phyloP scores from a whole-genome alignment of 768 basidiomycete genomes.

The Amanita inopinata region DNA sequence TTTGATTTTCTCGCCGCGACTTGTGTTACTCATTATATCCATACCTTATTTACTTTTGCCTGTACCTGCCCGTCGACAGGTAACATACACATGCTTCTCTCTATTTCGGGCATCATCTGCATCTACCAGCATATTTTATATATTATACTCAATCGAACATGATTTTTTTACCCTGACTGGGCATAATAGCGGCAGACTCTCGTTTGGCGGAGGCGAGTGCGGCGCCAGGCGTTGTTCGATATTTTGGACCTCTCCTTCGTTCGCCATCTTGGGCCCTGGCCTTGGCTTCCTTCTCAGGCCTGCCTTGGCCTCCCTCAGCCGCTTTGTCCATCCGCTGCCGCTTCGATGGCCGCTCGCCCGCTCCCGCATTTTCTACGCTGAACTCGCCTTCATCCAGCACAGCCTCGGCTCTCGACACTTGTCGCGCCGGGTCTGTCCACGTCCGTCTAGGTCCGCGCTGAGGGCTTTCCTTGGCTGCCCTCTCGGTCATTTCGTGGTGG shows the following conservation, averaged over 20 bases:
- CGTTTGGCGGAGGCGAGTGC: slow-evolving; percentile 70
- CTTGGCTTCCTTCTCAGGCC: neutral
- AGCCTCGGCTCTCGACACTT: neutral
- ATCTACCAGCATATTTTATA: neutral
- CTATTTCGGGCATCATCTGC: neutral
- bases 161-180: slow-evolving; percentile 62
- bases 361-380: neutral
- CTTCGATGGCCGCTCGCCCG: neutral
- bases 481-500: neutral
- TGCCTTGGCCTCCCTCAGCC: neutral
- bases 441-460: too few relatives aligned
- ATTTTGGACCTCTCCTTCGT: neutral
- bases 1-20: too few relatives aligned
- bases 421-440: neutral
- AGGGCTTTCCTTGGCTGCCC: neutral
- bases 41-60: neutral
- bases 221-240: slow-evolving; percentile 46
- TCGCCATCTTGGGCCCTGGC: too few relatives aligned
- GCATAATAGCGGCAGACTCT: slow-evolving; percentile 65
- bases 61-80: too few relatives aligned
- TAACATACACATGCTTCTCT: neutral
- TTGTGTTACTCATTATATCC: neutral
- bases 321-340: neutral
- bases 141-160: slow-evolving; percentile 37
- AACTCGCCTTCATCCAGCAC: neutral